phyloP scores from a whole-genome alignment of 2,329 filamentous ascomycete genomes.

The Ophiostoma sp. region DNA sequence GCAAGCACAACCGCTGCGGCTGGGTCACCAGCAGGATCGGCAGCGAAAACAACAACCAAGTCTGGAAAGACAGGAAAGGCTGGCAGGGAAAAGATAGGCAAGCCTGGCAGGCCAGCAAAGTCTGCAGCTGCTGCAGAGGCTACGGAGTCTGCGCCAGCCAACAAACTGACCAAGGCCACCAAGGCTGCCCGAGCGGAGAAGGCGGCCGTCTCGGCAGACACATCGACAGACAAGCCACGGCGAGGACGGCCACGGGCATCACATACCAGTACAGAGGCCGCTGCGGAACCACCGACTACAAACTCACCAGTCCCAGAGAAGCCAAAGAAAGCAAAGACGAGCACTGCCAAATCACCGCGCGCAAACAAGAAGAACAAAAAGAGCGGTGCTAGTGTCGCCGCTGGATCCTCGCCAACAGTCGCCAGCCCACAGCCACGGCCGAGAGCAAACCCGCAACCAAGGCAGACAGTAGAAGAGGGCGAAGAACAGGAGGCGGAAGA shows the following conservation, averaged over 20 bases:
- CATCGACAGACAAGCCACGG: background rate
- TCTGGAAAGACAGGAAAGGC: background rate
- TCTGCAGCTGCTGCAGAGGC: background rate
- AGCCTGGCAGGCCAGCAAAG: background rate
- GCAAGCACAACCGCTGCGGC: background rate
- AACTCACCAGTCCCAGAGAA: background rate
- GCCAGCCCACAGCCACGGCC: background rate
- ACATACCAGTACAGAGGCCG: background rate
- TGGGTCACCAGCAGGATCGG: background rate
- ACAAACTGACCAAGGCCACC: conserved; percentile 9
- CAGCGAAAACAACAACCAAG: background rate
- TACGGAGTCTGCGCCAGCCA: background rate
- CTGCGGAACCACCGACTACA: background rate
- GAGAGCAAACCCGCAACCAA: background rate
- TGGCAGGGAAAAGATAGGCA: background rate
- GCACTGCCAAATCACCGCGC: background rate
- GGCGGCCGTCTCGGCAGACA: background rate
- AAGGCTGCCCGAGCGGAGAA: background rate
- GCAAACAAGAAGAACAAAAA: background rate
- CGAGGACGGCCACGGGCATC: conserved; percentile 10
- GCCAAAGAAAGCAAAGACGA: background rate
- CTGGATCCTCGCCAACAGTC: background rate
- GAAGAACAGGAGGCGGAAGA: background rate
- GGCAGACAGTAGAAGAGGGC: conserved; percentile 3
- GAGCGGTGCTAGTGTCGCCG: background rate